Evolutionary conservation across 164 flowering plant species (phyloP).

Genomic region (Paratinospora sagittata): DNA sequence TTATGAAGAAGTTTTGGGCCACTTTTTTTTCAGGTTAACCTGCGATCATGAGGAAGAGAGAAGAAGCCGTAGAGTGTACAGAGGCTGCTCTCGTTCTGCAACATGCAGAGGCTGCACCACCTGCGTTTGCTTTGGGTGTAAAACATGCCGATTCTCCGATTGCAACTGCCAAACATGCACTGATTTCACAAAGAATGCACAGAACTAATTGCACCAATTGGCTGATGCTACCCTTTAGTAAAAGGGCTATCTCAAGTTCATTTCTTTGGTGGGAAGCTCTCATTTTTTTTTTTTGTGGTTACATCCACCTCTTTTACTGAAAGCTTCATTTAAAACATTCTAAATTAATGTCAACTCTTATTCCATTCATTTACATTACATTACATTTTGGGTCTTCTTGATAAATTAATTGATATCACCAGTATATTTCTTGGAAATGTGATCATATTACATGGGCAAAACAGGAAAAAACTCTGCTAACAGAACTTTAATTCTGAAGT

Average conservation of each 20-base stretch:
- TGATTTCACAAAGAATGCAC: constrained; percentile 64
- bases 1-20: not conserved
- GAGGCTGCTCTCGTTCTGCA: constrained; percentile 67
- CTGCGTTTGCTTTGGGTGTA: constrained; percentile 86
- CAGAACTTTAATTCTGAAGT: not conserved
- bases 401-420: constrained; percentile 9
- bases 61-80: constrained; percentile 64
- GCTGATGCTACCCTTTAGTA: not conserved
- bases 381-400: constrained; percentile 7
- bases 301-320: not conserved
- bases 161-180: constrained; percentile 84
- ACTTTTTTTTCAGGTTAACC: constrained; percentile 32
- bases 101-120: constrained; percentile 79
- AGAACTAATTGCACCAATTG: constrained; percentile 14
- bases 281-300: not conserved
- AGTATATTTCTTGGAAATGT: not conserved
- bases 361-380: constrained; percentile 12
- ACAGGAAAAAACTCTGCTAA: not conserved
- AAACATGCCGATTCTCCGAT: constrained; percentile 67
- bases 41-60: constrained; percentile 79
- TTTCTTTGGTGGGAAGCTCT: constrained; percentile 8
- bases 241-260: constrained; percentile 7
- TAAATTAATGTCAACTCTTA: constrained; percentile 3
- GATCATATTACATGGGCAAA: too few relatives aligned
- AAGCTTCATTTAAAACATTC: constrained; percentile 8